These are phyloP conservation scores for Calonectria hawksworthii DNA, from an alignment of 2,329 filamentous ascomycete genomes.

Conservation along the genomic window DNA sequence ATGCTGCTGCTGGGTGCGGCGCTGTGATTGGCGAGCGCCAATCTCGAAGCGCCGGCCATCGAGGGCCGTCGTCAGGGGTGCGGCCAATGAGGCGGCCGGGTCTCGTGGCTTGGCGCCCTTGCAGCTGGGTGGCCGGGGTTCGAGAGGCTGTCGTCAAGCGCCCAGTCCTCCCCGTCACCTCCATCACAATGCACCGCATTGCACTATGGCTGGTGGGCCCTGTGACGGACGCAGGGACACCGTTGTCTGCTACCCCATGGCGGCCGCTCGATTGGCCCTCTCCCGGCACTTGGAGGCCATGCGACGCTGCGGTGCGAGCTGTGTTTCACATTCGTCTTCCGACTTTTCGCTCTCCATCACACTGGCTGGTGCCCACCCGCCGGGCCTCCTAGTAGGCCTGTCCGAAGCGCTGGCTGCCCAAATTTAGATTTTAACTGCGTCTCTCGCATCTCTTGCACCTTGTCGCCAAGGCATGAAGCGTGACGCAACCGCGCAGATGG, in stretches of 20 bases:
- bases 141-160: constrained; percentile 39
- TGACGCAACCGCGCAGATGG: constrained; percentile 6
- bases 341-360: constrained; percentile 13
- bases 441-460: constrained; percentile 23
- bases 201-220: background rate
- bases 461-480: constrained; percentile 26
- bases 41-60: constrained; percentile 48
- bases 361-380: background rate
- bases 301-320: constrained; percentile 30
- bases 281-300: constrained; percentile 15
- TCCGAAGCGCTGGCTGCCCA: constrained; percentile 39
- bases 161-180: constrained; percentile 24
- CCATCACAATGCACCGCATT: constrained; percentile 14
- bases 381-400: constrained; percentile 20
- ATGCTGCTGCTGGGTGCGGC: constrained; percentile 3
- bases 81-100: constrained; percentile 44
- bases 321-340: constrained; percentile 37
- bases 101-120: constrained; percentile 18
- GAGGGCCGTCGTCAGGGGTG: constrained; percentile 36
- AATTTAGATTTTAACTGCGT: constrained; percentile 31
- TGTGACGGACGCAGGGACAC: constrained; percentile 35
- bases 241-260: constrained; percentile 22
- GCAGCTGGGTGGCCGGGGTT: constrained; percentile 24
- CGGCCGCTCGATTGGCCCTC: constrained; percentile 38
- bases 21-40: constrained; percentile 46